Conservation (phyloP, 1,284 basidiomycete species). For the Rhizopogon hawkerae region DNA sequence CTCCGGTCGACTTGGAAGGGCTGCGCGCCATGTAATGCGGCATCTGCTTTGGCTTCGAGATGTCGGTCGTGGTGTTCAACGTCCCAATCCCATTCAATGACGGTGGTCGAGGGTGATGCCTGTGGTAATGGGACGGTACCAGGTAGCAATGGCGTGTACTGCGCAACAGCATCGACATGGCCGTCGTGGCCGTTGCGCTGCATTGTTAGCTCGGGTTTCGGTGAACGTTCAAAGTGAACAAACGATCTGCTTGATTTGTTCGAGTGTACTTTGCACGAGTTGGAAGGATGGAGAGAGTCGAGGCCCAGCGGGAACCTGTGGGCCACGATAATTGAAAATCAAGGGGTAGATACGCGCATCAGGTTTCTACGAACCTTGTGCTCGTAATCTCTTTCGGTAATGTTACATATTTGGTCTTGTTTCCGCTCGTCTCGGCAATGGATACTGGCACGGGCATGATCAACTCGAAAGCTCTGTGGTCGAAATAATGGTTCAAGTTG, state of each 20-base stretch:
- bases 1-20: conserved; percentile 67
- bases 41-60: conserved; percentile 52
- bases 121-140: conserved; percentile 16
- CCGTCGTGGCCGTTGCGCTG: conserved; percentile 3
- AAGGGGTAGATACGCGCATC: neutral
- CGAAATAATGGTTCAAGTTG: neutral
- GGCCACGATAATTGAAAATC: neutral
- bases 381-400: conserved; percentile 12
- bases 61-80: conserved; percentile 56
- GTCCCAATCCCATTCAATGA: conserved; percentile 58
- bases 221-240: neutral
- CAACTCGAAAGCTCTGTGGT: neutral
- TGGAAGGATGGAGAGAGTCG: neutral
- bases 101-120: conserved; percentile 4
- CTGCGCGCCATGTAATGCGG: conserved; percentile 44
- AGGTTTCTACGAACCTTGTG: conserved; percentile 13
- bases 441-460: conserved; percentile 18
- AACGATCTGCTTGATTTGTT: neutral
- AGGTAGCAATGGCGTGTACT: conserved; percentile 8
- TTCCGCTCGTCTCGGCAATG: conserved; percentile 10
- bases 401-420: conserved; percentile 23
- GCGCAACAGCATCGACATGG: conserved; percentile 2
- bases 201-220: neutral
- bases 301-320: neutral
- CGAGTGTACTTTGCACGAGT: neutral